Evolutionary conservation across 192 early-diverging fungal genomes (phyloP), one percentile per base, ranked within the genome.

Genomic region (Linnemannia hyalina): DNA sequence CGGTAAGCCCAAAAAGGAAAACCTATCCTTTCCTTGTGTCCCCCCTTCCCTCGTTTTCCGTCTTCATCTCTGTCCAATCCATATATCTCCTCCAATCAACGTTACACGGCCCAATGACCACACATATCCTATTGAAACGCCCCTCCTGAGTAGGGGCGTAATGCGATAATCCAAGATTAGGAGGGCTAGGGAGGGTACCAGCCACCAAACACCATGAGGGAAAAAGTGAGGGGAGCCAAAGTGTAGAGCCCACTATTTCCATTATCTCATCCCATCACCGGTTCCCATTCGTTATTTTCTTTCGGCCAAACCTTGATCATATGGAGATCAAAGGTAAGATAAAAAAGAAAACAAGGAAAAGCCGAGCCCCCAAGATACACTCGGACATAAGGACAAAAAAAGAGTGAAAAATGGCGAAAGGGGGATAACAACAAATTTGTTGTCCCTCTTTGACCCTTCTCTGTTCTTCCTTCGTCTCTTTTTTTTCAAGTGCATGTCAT

Each of bases 1-100:
- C 76, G 82, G 82, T 74, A 75, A 74, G 78, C 82, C 82, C 26
- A 83, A 83, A 75, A 68, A 83, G 82, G 82, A 78, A 77, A 65
- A 32, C 60, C 60, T 65, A 32, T 65, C 29, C 29, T 60, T 65
- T 6, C 11, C 29, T 65, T 15, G 49, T 52, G 20, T 60, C n/a
- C 55, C 55, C 55, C 55, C 8, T 55, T 26, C 55, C 68, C 35
- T 70, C n/a, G 68, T 36, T 70, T 70, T 40, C 68, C 22, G 29
- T 22, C 23, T 70, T 70, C 69, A 22, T 42, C 69, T 41, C 69
- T 41, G 69, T 22, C 69, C 69, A 41, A 41, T 70, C 38, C 69
- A 38, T 73, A 29, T 73, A n/a, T 46, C 26, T 73, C 26, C 71
- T 23, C 46, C 23, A 73, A 73, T 73, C 71, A 41, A 41, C 40